Percentiles rank a stretch among this genome's conserved stretches.
phyloP scores from a whole-genome alignment of 345 rosid species.

The Aegle marmelos region DNA sequence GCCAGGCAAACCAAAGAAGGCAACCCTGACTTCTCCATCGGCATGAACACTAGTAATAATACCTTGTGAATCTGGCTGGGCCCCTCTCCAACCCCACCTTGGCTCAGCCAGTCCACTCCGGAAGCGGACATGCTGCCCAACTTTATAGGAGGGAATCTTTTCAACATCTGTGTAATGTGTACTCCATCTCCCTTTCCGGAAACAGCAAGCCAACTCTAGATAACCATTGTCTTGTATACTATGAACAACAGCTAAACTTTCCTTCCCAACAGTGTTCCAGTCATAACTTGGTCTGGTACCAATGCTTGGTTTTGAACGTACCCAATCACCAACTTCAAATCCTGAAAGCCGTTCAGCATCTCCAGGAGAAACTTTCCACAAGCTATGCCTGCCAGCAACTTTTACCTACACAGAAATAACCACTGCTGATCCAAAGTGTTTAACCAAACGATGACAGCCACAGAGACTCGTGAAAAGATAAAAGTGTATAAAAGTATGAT shows the following conservation, averaged over 20 bases:
- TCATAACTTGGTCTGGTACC: constrained; percentile 95
- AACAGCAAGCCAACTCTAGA: constrained; percentile 92
- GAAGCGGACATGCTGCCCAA: constrained; percentile 85
- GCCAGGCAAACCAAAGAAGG: constrained; percentile 75
- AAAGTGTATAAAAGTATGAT: neutral
- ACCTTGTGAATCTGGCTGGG: constrained; percentile 69
- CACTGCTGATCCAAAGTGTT: constrained; percentile 3
- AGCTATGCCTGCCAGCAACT: constrained; percentile 72
- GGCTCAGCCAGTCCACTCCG: constrained; percentile 79
- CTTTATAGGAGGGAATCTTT: constrained; percentile 71
- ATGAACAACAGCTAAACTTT: constrained; percentile 87
- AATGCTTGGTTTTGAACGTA: constrained; percentile 83
- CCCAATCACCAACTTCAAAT: constrained; percentile 99
- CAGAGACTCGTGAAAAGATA: neutral
- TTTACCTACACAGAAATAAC: constrained; percentile 52
- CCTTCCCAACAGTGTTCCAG: constrained; percentile 85
- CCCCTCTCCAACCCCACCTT: constrained; percentile 99
- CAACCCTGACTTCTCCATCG: constrained; percentile 89
- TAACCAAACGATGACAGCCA: neutral
- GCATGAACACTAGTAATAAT: constrained; percentile 82
- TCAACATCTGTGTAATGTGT: constrained; percentile 85
- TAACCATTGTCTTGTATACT: constrained; percentile 87
- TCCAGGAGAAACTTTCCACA: constrained; percentile 96
- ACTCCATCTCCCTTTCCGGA: constrained; percentile 78
- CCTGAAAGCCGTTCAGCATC: constrained; percentile 97